A percentile compares a stretch with the other conserved stretches of the same genome.
These are phyloP conservation scores for Huntiella savannae DNA, from an alignment of 2,329 filamentous ascomycete species.

Conservation along the genomic window DNA sequence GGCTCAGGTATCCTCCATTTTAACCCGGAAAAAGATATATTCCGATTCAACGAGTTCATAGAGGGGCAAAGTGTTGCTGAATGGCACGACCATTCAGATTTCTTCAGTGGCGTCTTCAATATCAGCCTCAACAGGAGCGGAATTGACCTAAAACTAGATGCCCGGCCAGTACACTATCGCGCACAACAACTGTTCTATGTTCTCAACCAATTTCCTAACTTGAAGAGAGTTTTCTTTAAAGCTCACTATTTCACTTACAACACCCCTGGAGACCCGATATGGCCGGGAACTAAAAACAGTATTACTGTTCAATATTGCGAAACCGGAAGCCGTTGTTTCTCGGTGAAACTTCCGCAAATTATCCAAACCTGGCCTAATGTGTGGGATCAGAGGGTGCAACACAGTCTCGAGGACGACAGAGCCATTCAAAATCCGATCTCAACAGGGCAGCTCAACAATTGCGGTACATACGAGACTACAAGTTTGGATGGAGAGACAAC, in stretches of 20 bases:
- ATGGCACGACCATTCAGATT: neutral
- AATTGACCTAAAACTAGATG: neutral
- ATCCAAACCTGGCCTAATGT: neutral
- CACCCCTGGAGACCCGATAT: neutral
- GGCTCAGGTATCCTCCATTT: conserved; percentile 1
- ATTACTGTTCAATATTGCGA: neutral
- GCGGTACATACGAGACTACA: neutral
- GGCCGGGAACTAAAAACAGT: conserved; percentile 4
- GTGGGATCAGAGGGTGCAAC: neutral
- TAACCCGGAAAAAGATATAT: conserved; percentile 3
- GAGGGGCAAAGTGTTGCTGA: no score
- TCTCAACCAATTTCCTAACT: conserved; percentile 1
- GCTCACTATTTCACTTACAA: no score
- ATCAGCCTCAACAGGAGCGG: neutral
- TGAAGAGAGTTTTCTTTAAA: conserved; percentile 5
- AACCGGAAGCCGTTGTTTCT: neutral
- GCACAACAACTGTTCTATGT: neutral
- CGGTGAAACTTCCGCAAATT: neutral
- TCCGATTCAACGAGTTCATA: neutral
- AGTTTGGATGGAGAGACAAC: neutral
- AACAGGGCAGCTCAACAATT: no score
- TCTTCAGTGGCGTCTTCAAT: conserved; percentile 3
- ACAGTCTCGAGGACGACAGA: neutral
- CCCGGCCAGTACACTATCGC: no score
- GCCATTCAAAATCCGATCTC: no score